These are phyloP conservation scores for Anisogramma anomala DNA, from an alignment of 2,329 filamentous ascomycete genomes.

Conservation along the genomic window DNA sequence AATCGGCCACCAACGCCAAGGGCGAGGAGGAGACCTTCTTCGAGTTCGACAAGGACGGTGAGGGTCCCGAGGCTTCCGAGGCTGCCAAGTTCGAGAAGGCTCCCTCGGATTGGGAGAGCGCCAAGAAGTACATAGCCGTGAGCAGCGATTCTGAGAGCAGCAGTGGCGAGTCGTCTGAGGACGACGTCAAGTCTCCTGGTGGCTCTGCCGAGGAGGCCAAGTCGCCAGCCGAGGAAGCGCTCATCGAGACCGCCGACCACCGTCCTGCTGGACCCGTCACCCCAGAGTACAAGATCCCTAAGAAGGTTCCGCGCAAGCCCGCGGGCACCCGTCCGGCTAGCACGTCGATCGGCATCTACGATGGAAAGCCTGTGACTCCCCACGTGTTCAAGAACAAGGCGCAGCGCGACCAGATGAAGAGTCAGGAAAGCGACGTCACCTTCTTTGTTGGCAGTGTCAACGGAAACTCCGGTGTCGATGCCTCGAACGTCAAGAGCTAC, in stretches of 20 bases:
- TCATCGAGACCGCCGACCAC: conserved; percentile 1
- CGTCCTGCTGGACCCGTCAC: not conserved
- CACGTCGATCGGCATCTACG: conserved; percentile 28
- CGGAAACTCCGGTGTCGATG: conserved; percentile 21
- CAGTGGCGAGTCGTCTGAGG: too few relatives aligned
- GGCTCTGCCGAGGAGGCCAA: not conserved
- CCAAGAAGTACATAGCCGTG: conserved; percentile 7
- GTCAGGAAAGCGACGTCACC: conserved; percentile 25
- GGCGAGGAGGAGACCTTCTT: conserved; percentile 9
- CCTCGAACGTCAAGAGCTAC: conserved; percentile 21
- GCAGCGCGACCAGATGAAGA: conserved; percentile 23
- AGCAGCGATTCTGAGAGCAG: not conserved
- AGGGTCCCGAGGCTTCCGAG: too few relatives aligned
- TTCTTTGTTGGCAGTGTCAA: conserved; percentile 32
- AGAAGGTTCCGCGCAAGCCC: conserved; percentile 6
- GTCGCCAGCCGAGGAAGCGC: not conserved
- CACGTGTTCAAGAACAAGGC: conserved; percentile 8
- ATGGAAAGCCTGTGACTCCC: conserved; percentile 25
- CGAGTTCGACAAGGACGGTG: conserved; percentile 8
- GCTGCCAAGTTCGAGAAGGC: not conserved
- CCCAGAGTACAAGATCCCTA: conserved; percentile 1
- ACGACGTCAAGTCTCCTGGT: not conserved
- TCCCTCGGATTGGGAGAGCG: not conserved
- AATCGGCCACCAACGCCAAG: not conserved
- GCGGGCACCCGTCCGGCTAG: conserved; percentile 13